Evolutionary conservation across 208 protist species (phyloP), one percentile per base, ranked within the genome.

Genomic region (Crithidia sp.): DNA sequence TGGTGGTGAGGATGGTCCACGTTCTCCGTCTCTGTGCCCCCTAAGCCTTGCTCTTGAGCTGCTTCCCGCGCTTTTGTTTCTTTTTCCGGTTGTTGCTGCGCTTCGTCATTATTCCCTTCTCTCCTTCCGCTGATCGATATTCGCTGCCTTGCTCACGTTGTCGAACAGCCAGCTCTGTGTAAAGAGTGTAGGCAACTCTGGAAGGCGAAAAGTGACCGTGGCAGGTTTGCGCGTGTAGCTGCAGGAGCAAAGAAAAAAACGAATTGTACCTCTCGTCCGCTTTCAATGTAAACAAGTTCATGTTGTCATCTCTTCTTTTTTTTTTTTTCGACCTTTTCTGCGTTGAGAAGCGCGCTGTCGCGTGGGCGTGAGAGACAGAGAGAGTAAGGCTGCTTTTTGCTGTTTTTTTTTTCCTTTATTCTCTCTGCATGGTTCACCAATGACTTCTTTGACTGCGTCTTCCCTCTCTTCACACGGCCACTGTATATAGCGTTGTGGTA

Each of bases 231-330:
- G 28, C 28, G 0, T 28, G 28, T 28, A 28, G 28, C 28, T 28
- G 28, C 28, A 1, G 28, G 28, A 28, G 1, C 28, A 28, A 28
- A 28, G 28, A 1, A 1, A 28, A 14, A 70, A 12, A 37, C 56
- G 6, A 5, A 9, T 54, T 53, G 7, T 65, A 52, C 43, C 17
- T 28, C 59, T 74, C 64, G 39, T 43, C 50, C 8, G 47, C 12
- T 56, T 68, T 60, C n/a, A 41, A 68, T 68, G 63, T 68, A 68
- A 68, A 68, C 63, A 43, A 52, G 49, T 41, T 50, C 43, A 63
- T 74, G 45, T 40, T 16, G 72, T 73, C 73, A 0, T 39, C n/a
- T 45, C 40, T 68, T 63, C 67, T 49, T 45, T 53, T 68, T 63
- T 71, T 49, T 53, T 67, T 77, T 67, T 71, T 17, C 57, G 55